Conservation (phyloP, 2,329 filamentous ascomycete species). For the Neopestalotiopsis clavispora region DNA sequence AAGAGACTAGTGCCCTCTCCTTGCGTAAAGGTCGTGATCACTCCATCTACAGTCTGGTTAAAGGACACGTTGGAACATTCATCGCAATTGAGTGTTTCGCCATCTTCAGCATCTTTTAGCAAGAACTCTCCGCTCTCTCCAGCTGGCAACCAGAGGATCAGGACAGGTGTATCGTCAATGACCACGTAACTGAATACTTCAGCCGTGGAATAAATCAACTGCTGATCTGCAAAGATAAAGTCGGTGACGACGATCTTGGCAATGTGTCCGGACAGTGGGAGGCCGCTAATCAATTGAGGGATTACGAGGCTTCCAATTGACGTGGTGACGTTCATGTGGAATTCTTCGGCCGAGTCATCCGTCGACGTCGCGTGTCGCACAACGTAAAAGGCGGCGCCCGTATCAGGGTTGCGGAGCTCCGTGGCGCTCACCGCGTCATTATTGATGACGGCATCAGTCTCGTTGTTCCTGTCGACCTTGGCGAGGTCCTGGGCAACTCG, state of each 20-base stretch:
- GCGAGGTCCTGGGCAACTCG: neutral
- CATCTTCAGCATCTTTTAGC: neutral
- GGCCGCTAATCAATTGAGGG: constrained; percentile 27
- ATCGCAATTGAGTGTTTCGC: neutral
- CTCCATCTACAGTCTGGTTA: neutral
- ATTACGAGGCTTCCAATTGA: constrained; percentile 26
- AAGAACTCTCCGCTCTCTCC: neutral
- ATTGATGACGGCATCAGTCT: neutral
- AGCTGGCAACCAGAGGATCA: neutral
- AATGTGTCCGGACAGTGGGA: constrained; percentile 54
- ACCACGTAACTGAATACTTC: constrained; percentile 68
- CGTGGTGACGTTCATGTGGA: constrained; percentile 4
- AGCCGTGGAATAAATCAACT: constrained; percentile 69
- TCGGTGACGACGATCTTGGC: constrained; percentile 72
- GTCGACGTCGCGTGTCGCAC: constrained; percentile 17
- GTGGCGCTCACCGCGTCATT: neutral
- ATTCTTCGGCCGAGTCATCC: constrained; percentile 27
- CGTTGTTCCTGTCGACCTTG: neutral
- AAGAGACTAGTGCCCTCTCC: neutral
- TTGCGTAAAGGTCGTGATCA: neutral
- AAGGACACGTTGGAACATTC: neutral
- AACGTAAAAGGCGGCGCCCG: constrained; percentile 26
- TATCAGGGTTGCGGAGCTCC: constrained; percentile 8
- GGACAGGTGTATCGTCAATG: neutral
- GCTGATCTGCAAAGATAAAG: constrained; percentile 64